Base-by-base conservation (phyloP, 148 eudicot species). In the Arbutus unedo region DNA sequence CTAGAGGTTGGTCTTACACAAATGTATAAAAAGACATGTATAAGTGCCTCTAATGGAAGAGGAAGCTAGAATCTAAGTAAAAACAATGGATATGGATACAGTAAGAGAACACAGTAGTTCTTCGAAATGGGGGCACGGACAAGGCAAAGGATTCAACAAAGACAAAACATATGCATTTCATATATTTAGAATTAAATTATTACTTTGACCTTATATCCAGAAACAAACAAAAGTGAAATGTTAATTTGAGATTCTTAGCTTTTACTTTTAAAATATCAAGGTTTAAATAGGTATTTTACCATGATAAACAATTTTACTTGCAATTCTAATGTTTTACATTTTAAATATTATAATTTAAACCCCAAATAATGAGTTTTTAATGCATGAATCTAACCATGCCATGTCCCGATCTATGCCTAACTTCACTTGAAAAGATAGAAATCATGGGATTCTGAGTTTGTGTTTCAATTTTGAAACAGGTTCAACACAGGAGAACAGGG, bases 401-500 rank as follows among this genome's bases (percentile, higher is more conserved):
- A 13, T 62, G 68, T 62, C 31, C 38, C 38, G 11, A 62, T 60
- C 25, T 7, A 5, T 62, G 68, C 9, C 25, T 62, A 62, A 62
- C 68, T 62, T 62, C 11, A 21, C 71, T 1, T 66, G 16, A 25
- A 66, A 66, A 43, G 71, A 31, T 14, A 25, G 71, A 66, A 66
- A 10, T 66, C 71, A 11, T 25, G 71, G 71, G 44, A 66, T 13
- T 31, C 16, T 66, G 4, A 23, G 41, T 64, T 64, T 23, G 44
- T 25, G 18, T 25, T 66, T 25, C 43, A 6, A 31, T 38, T 11
- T 66, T 38, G 79, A 47, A 82, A 41, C 90, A 96, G 99, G 99
- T 31, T 47, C 81, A 44, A 92, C 98, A 13, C 91, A 86, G 91
- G 62, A 85, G 68, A 91, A 90, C 80, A 89, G 95, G 56, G 74